Percentiles rank a stretch among this genome's conserved stretches.
Evolutionary conservation across 2,329 filamentous ascomycete genomes (phyloP).

Genomic region (Neonectria ditissima): DNA sequence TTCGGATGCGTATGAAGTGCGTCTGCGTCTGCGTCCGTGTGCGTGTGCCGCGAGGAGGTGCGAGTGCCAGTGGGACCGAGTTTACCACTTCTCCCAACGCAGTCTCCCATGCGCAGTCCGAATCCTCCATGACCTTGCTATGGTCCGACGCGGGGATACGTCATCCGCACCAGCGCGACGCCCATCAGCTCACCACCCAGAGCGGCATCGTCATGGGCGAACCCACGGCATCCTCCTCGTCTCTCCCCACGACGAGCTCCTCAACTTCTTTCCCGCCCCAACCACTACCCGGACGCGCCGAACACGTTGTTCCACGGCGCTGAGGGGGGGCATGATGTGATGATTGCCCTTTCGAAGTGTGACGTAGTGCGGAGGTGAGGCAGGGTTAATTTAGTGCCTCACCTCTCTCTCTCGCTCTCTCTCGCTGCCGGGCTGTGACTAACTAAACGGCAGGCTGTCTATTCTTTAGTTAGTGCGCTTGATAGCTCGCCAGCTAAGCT

Average conservation of each 20-base stretch:
- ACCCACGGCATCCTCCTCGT: no score
- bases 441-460: not conserved
- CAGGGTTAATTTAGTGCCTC: not conserved
- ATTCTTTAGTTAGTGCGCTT: slow-evolving; percentile 1
- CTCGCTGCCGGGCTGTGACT: no score
- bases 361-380: slow-evolving; percentile 14
- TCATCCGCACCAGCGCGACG: not conserved
- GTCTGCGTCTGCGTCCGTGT: not conserved
- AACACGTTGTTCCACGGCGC: not conserved
- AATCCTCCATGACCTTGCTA: not conserved
- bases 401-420: no score
- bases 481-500: slow-evolving; percentile 4
- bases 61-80: slow-evolving; percentile 10
- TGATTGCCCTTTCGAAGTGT: slow-evolving; percentile 7
- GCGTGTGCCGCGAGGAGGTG: not conserved
- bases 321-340: not conserved
- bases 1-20: not conserved
- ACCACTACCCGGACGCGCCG: not conserved
- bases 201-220: not conserved
- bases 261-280: not conserved
- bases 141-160: slow-evolving; percentile 1
- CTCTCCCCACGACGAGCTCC: not conserved
- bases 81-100: not conserved
- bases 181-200: not conserved
- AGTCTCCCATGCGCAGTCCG: not conserved